A percentile compares a stretch with the other conserved stretches of the same genome.
Conservation (phyloP, 2,329 filamentous ascomycete genomes). For the Botrytis galanthina region DNA sequence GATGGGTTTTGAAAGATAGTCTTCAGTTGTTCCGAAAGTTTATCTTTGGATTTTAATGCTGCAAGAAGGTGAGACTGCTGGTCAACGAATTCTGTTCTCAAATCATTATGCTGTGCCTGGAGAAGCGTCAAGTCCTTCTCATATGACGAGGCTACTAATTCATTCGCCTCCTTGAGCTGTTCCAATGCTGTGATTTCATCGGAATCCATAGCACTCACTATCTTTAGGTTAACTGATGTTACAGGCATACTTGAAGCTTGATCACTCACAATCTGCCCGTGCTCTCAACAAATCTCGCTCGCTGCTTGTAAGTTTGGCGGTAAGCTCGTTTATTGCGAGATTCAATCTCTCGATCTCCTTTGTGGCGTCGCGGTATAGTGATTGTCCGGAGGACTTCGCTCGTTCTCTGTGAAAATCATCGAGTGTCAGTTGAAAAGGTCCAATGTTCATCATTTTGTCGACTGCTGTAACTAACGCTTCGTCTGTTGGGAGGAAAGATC, state of each 20-base stretch:
- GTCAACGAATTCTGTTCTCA: slow-evolving; percentile 53
- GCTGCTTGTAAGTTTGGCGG: slow-evolving; percentile 49
- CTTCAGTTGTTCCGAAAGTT: slow-evolving; percentile 53
- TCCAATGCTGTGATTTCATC: slow-evolving; percentile 55
- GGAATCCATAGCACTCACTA: slow-evolving; percentile 54
- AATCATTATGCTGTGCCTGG: slow-evolving; percentile 50
- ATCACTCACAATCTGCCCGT: slow-evolving; percentile 51
- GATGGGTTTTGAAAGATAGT: slow-evolving; percentile 22
- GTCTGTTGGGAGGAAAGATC: slow-evolving; percentile 40
- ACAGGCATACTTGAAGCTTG: background rate
- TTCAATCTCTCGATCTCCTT: slow-evolving; percentile 50
- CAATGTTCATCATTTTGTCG: slow-evolving; percentile 39
- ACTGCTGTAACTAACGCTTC: slow-evolving; percentile 53
- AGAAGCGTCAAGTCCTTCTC: slow-evolving; percentile 56
- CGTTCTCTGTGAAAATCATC: slow-evolving; percentile 50
- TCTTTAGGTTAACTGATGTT: slow-evolving; percentile 27
- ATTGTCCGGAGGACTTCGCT: slow-evolving; percentile 52
- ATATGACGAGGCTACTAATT: slow-evolving; percentile 57
- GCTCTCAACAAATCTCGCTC: slow-evolving; percentile 55
- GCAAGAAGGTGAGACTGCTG: slow-evolving; percentile 60
- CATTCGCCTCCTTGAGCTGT: slow-evolving; percentile 58
- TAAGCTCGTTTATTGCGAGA: slow-evolving; percentile 45
- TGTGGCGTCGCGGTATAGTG: slow-evolving; percentile 46
- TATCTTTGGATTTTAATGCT: slow-evolving; percentile 59
- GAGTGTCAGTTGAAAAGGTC: slow-evolving; percentile 45